Evolutionary conservation across 2,329 filamentous ascomycete genomes (phyloP).

Genomic region (Podosphaera aphanis): DNA sequence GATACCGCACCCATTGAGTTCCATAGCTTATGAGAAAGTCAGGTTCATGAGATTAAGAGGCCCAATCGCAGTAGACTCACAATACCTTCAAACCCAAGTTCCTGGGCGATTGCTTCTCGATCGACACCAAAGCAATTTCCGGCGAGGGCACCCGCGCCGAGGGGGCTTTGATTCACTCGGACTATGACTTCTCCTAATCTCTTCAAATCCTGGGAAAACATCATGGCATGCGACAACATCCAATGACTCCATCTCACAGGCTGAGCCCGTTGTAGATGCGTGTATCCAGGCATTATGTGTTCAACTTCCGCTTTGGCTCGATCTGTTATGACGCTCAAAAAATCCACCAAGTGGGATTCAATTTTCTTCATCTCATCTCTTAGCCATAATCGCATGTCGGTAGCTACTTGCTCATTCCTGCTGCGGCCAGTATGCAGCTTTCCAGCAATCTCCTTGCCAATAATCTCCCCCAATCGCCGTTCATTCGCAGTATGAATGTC

Average conservation of each 20-base stretch:
- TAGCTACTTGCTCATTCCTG: conserved; percentile 75
- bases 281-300: conserved; percentile 64
- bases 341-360: conserved; percentile 41
- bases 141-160: conserved; percentile 33
- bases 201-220: conserved; percentile 53
- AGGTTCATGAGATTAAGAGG: not conserved
- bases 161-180: conserved; percentile 40
- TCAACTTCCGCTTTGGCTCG: conserved; percentile 56
- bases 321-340: conserved; percentile 43
- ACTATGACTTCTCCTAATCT: conserved; percentile 48
- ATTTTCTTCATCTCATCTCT: conserved; percentile 49
- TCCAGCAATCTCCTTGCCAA: conserved; percentile 63
- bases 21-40: conserved; percentile 17
- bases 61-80: conserved; percentile 15
- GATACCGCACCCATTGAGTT: conserved; percentile 53
- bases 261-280: conserved; percentile 61
- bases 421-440: conserved; percentile 78
- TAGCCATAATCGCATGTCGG: conserved; percentile 78
- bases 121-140: conserved; percentile 69
- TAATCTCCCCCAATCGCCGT: conserved; percentile 56
- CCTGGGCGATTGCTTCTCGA: conserved; percentile 52
- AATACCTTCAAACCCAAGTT: conserved; percentile 57
- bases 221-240: conserved; percentile 51
- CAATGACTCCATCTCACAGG: conserved; percentile 66
- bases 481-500: conserved; percentile 50